Conservation (phyloP, 306 rosid species). For the Clitoria ternatea region DNA sequence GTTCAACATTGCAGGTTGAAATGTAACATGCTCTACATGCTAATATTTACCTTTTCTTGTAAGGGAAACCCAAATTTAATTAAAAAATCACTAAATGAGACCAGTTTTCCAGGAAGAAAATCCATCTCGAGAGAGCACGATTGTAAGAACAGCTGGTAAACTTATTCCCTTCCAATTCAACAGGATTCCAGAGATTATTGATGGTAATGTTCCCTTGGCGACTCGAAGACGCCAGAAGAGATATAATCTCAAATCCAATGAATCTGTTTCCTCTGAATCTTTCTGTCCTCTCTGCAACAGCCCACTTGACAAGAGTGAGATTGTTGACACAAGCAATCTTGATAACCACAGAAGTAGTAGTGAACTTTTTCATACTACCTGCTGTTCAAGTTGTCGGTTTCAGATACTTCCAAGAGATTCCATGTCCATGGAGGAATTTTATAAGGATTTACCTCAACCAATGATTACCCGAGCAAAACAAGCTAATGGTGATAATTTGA, state of each 20-base stretch:
- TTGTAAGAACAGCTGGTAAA: slow-evolving; percentile 94
- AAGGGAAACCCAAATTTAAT: not conserved
- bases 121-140: slow-evolving; percentile 88
- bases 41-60: slow-evolving; percentile 2
- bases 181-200: slow-evolving; percentile 67
- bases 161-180: slow-evolving; percentile 90
- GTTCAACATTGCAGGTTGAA: not conserved
- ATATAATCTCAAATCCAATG: slow-evolving; percentile 62
- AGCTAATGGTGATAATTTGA: slow-evolving; percentile 31
- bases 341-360: slow-evolving; percentile 28
- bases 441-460: slow-evolving; percentile 46
- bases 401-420: slow-evolving; percentile 83
- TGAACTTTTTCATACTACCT: slow-evolving; percentile 33
- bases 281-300: slow-evolving; percentile 76
- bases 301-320: slow-evolving; percentile 72
- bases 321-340: slow-evolving; percentile 36
- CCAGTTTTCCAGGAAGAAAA: slow-evolving; percentile 68
- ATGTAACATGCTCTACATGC: slow-evolving; percentile 15
- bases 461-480: slow-evolving; percentile 53
- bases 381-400: slow-evolving; percentile 83
- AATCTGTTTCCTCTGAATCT: slow-evolving; percentile 73
- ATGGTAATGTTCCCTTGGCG: slow-evolving; percentile 67
- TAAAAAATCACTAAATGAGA: not conserved
- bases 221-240: slow-evolving; percentile 83
- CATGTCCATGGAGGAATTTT: slow-evolving; percentile 42